A percentile compares a stretch with the other conserved stretches of the same genome.
Evolutionary conservation across 495 filamentous ascomycete genomes (phyloP).

Genomic region (Penicillium tannophilum): DNA sequence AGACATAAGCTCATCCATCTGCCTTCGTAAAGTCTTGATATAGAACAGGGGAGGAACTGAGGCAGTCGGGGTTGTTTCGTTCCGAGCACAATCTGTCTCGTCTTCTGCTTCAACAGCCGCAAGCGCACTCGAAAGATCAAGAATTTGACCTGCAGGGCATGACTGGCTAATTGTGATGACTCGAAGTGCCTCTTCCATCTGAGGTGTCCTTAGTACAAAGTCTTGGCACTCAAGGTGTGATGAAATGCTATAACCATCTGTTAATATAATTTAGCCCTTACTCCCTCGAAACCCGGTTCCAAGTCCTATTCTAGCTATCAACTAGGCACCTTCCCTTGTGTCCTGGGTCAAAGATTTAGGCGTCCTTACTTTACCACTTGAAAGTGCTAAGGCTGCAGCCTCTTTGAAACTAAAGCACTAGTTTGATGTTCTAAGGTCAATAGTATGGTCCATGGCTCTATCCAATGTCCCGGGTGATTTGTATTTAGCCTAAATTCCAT

Average conservation of each 20-base stretch:
- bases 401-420: too few relatives aligned
- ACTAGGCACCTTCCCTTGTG: too few relatives aligned
- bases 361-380: too few relatives aligned
- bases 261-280: conserved; percentile 11
- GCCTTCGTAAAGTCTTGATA: conserved; percentile 26
- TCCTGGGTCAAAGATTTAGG: too few relatives aligned
- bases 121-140: conserved; percentile 32
- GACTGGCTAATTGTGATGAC: conserved; percentile 21
- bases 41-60: conserved; percentile 26
- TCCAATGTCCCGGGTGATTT: not conserved
- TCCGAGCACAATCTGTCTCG: too few relatives aligned
- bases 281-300: too few relatives aligned
- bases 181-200: conserved; percentile 32
- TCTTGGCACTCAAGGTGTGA: conserved; percentile 32
- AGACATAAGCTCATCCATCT: conserved; percentile 24
- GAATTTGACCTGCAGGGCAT: conserved; percentile 21
- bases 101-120: conserved; percentile 30
- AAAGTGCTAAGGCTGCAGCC: not conserved
- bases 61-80: conserved; percentile 11
- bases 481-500: not conserved
- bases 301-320: too few relatives aligned
- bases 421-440: too few relatives aligned
- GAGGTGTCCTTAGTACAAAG: conserved; percentile 30
- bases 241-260: conserved; percentile 25
- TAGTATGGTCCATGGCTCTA: too few relatives aligned